Conservation (phyloP, 2,329 filamentous ascomycete species). For the Aspergillus jensenii region DNA sequence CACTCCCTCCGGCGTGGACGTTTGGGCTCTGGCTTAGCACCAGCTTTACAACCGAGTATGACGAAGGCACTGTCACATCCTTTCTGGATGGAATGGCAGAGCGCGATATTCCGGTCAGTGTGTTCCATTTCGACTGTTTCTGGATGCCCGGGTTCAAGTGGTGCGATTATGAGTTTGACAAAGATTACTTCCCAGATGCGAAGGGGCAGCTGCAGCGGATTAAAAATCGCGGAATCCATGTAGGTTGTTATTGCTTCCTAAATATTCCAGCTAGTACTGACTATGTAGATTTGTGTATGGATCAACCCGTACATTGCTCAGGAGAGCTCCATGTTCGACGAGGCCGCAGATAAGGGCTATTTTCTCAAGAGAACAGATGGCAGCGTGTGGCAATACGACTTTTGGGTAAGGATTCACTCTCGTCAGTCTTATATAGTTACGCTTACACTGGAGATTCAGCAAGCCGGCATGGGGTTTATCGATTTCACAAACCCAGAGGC, state of each 20-base stretch:
- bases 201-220: conserved; percentile 7
- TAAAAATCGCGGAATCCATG: neutral
- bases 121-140: conserved; percentile 14
- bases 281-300: conserved; percentile 10
- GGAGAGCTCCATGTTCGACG: conserved; percentile 8
- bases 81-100: conserved; percentile 12
- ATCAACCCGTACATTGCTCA: conserved; percentile 12
- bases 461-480: conserved; percentile 12
- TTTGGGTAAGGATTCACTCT: neutral
- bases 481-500: conserved; percentile 14
- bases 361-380: conserved; percentile 8
- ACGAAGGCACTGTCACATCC: conserved; percentile 7
- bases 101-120: conserved; percentile 9
- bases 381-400: conserved; percentile 13
- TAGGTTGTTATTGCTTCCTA: too few relatives aligned
- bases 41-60: conserved; percentile 12
- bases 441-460: neutral
- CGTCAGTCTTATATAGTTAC: too few relatives aligned
- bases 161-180: conserved; percentile 13
- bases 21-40: conserved; percentile 13
- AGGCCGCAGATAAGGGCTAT: conserved; percentile 11
- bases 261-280: neutral
- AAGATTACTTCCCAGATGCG: conserved; percentile 11
- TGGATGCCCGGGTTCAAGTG: conserved; percentile 13
- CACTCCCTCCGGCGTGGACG: conserved; percentile 10